Percentiles rank a stretch among this genome's conserved stretches.
Evolutionary conservation across 1,284 basidiomycete species (phyloP).

Genomic region (Megacollybia platyphylla): DNA sequence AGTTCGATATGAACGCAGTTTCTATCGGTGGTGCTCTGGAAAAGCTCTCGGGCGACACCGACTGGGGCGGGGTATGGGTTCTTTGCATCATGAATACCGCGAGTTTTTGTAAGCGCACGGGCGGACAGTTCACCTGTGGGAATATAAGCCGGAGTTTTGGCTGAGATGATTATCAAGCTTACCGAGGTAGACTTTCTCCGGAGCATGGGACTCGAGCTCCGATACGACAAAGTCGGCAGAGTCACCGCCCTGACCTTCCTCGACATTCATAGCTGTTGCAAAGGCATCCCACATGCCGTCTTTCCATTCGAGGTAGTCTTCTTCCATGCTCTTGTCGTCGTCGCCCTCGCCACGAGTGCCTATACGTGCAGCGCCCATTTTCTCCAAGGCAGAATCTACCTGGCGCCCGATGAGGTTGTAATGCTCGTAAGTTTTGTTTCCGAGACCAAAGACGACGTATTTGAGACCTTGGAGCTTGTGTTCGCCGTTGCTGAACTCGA

Average conservation of each 20-base stretch:
- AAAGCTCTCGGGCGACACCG: conserved; percentile 82
- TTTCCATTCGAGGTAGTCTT: conserved; percentile 99
- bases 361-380: conserved; percentile 80
- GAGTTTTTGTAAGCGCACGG: conserved; percentile 80
- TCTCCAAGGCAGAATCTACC: conserved; percentile 63
- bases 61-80: conserved; percentile 92
- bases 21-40: conserved; percentile 61
- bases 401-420: conserved; percentile 85
- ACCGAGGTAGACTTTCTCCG: conserved; percentile 88
- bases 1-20: conserved; percentile 97
- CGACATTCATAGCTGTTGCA: conserved; percentile 69
- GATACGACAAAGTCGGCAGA: conserved; percentile 89
- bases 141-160: conserved; percentile 4
- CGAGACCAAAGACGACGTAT: conserved; percentile 92
- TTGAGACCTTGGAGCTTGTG: conserved; percentile 78
- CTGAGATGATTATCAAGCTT: conserved; percentile 13
- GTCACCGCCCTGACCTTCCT: conserved; percentile 94
- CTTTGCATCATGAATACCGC: conserved; percentile 93
- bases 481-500: conserved; percentile 76
- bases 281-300: conserved; percentile 93
- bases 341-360: conserved; percentile 94
- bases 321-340: conserved; percentile 99
- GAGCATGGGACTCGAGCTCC: conserved; percentile 62
- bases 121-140: conserved; percentile 73
- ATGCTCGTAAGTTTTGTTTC: conserved; percentile 93